phyloP scores from a whole-genome alignment of 2,329 filamentous ascomycete species.

The Dichotomopilus funicola region DNA sequence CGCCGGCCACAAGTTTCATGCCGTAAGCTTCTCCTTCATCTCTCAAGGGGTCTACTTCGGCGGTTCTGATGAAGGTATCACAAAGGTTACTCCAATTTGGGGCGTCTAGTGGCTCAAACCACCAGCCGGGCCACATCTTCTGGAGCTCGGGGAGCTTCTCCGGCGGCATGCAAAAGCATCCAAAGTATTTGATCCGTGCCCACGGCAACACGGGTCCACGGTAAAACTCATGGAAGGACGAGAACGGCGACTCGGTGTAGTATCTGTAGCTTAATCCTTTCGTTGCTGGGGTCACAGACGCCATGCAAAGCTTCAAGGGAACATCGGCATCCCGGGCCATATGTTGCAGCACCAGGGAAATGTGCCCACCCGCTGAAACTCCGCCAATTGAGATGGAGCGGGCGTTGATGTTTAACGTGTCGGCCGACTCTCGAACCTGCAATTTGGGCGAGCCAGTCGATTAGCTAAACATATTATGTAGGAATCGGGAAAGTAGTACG shows the following conservation, averaged over 20 bases:
- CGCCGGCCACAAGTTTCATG: slow-evolving; percentile 30
- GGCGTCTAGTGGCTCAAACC: slow-evolving; percentile 29
- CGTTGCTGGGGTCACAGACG: slow-evolving; percentile 28
- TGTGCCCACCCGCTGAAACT: slow-evolving; percentile 34
- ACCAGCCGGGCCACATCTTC: slow-evolving; percentile 30
- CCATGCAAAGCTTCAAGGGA: slow-evolving; percentile 30
- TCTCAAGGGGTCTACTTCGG: slow-evolving; percentile 32
- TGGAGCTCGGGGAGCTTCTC: slow-evolving; percentile 24
- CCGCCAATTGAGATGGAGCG: slow-evolving; percentile 34
- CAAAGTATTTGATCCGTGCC: slow-evolving; percentile 31
- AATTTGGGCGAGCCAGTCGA: neutral
- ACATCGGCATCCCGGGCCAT: slow-evolving; percentile 33
- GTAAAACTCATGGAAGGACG: slow-evolving; percentile 31
- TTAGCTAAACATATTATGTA: too few relatives aligned
- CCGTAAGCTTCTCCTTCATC: slow-evolving; percentile 38
- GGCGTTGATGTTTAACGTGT: slow-evolving; percentile 27
- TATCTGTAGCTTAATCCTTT: slow-evolving; percentile 26
- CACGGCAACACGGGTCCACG: slow-evolving; percentile 31
- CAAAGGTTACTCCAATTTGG: slow-evolving; percentile 29
- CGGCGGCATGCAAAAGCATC: slow-evolving; percentile 24
- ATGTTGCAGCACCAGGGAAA: slow-evolving; percentile 32
- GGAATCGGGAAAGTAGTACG: too few relatives aligned
- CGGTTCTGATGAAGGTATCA: slow-evolving; percentile 31
- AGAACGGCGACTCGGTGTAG: slow-evolving; percentile 31
- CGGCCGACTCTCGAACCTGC: slow-evolving; percentile 25